A percentile compares a stretch with the other conserved stretches of the same genome.
Evolutionary conservation across 352 stramenopile genomes (phyloP).

Genomic region (Globisporangium splendens): DNA sequence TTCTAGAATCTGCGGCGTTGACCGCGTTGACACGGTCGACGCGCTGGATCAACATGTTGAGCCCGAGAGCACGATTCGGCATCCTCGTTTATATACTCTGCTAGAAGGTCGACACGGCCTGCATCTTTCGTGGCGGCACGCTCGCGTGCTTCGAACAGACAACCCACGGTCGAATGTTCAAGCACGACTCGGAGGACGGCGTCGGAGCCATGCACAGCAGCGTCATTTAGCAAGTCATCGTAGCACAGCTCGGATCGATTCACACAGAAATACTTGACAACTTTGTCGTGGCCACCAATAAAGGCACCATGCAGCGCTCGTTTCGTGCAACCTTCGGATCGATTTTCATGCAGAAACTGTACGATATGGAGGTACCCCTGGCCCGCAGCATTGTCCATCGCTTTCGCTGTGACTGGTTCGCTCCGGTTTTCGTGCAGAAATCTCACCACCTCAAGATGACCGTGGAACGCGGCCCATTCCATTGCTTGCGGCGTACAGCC

Average conservation of each 20-base stretch:
- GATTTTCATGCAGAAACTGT: constrained; percentile 10
- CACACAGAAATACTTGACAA: constrained; percentile 8
- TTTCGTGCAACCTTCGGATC: constrained; percentile 11
- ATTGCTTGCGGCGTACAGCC: constrained; percentile 12
- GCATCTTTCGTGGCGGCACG: too few relatives aligned
- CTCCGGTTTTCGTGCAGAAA: constrained; percentile 7
- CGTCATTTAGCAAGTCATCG: background rate
- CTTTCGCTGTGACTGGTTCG: background rate
- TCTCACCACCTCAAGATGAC: constrained; percentile 4
- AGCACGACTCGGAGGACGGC: too few relatives aligned
- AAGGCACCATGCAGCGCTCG: constrained; percentile 9
- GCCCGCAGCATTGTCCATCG: constrained; percentile 11
- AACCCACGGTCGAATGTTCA: too few relatives aligned
- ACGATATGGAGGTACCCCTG: constrained; percentile 11
- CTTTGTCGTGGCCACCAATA: constrained; percentile 1
- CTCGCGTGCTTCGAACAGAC: too few relatives aligned
- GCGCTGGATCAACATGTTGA: too few relatives aligned
- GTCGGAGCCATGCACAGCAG: too few relatives aligned
- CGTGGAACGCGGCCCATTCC: constrained; percentile 5
- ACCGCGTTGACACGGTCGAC: too few relatives aligned
- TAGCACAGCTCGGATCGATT: constrained; percentile 11
- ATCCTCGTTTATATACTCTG: too few relatives aligned
- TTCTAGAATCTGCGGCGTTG: too few relatives aligned
- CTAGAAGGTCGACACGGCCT: too few relatives aligned
- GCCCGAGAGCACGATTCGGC: too few relatives aligned